phyloP scores from a whole-genome alignment of 2,329 filamentous ascomycete genomes.

The Fusarium protoensiforme region DNA sequence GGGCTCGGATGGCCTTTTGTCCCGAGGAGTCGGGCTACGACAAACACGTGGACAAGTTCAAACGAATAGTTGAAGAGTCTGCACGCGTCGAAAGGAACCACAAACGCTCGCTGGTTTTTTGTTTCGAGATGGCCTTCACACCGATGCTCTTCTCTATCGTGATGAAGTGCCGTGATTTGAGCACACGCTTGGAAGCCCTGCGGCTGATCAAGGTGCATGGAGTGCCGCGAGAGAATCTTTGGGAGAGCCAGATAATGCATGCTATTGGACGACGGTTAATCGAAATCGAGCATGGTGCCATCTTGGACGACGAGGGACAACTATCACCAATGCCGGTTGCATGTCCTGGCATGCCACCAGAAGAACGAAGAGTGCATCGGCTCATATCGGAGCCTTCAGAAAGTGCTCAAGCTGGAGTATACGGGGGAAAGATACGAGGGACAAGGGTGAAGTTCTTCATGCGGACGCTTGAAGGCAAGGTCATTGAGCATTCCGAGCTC shows the following conservation, averaged over 20 bases:
- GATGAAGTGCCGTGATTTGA: not conserved
- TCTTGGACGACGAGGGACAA: not conserved
- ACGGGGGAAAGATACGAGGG: not conserved
- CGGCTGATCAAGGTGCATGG: not conserved
- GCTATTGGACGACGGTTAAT: not conserved
- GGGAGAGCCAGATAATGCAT: not conserved
- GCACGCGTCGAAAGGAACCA: not conserved
- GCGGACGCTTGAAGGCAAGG: not conserved
- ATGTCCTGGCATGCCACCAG: not conserved
- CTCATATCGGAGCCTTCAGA: not conserved
- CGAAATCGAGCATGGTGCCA: not conserved
- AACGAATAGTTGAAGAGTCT: not conserved
- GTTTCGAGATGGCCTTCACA: not conserved
- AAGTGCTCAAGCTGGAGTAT: not conserved
- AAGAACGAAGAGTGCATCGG: not conserved
- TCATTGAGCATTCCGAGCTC: not conserved
- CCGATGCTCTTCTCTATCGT: not conserved
- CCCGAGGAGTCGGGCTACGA: slow-evolving; percentile 10
- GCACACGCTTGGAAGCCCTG: not conserved
- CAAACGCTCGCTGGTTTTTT: not conserved
- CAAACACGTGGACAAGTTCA: slow-evolving; percentile 5
- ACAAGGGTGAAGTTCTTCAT: not conserved
- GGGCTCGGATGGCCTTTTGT: slow-evolving; percentile 8
- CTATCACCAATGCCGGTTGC: not conserved
- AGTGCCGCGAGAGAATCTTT: not conserved